phyloP scores from a whole-genome alignment of 2,329 filamentous ascomycete genomes.

The Botrytis aclada region DNA sequence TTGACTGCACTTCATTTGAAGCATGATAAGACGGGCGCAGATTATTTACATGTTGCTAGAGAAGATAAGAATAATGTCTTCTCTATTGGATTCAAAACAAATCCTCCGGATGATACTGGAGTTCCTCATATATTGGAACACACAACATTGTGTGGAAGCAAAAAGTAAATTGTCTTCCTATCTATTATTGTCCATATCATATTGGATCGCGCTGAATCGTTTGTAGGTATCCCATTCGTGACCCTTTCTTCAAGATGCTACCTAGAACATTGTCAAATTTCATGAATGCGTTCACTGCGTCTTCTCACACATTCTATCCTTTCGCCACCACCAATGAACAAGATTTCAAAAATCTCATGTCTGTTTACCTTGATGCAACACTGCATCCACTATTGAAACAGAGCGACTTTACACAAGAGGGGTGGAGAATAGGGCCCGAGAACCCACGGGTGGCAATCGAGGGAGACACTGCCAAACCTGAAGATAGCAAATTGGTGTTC shows the following conservation, averaged over 20 bases:
- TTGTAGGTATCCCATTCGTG: constrained; percentile 84
- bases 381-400: constrained; percentile 84
- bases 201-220: constrained; percentile 35
- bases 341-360: constrained; percentile 94
- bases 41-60: constrained; percentile 91
- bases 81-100: constrained; percentile 98
- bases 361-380: constrained; percentile 93
- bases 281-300: constrained; percentile 98
- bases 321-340: constrained; percentile 96
- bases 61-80: constrained; percentile 99
- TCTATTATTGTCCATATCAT: constrained; percentile 1
- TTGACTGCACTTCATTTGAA: constrained; percentile 85
- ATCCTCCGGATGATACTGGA: constrained; percentile 92
- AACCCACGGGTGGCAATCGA: constrained; percentile 59
- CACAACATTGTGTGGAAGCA: constrained; percentile 90
- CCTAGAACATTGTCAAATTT: constrained; percentile 98
- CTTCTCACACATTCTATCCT: constrained; percentile 95
- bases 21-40: constrained; percentile 92
- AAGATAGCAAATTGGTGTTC: constrained; percentile 75
- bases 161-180: constrained; percentile 60
- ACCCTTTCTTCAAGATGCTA: constrained; percentile 99
- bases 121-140: constrained; percentile 97
- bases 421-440: constrained; percentile 92
- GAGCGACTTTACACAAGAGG: constrained; percentile 92
- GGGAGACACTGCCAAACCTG: constrained; percentile 43